These are phyloP conservation scores for Pichia sp. DNA, from an alignment of 1,139 yeast species.

Conservation along the genomic window DNA sequence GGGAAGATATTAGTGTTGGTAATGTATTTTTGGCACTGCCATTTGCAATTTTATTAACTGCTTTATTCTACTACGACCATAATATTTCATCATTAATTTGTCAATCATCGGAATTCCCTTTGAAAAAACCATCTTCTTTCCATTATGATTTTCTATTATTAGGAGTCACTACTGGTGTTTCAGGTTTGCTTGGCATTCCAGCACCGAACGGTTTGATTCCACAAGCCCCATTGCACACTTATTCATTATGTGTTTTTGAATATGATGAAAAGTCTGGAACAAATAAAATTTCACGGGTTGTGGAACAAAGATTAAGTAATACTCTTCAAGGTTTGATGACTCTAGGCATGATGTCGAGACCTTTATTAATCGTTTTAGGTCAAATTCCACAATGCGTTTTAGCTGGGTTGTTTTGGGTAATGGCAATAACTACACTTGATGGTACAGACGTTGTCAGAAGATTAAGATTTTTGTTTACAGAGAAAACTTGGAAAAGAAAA, in stretches of 20 bases:
- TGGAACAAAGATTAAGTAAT: conserved; percentile 85
- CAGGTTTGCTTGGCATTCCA: conserved; percentile 86
- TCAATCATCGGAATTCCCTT: conserved; percentile 73
- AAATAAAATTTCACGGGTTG: conserved; percentile 51
- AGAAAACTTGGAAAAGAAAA: conserved; percentile 31
- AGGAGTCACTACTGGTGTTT: conserved; percentile 78
- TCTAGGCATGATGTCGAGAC: conserved; percentile 84
- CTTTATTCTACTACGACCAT: conserved; percentile 88
- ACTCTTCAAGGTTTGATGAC: conserved; percentile 78
- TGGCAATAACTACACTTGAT: conserved; percentile 80
- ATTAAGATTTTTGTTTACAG: conserved; percentile 60
- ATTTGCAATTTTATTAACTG: conserved; percentile 78
- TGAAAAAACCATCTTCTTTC: conserved; percentile 80
- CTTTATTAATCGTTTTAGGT: conserved; percentile 72
- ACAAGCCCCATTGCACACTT: conserved; percentile 92
- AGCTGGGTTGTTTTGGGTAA: conserved; percentile 85
- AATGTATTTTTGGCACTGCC: conserved; percentile 87
- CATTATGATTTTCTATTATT: conserved; percentile 88
- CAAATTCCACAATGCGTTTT: conserved; percentile 91
- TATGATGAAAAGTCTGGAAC: conserved; percentile 31
- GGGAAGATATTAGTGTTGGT: conserved; percentile 62
- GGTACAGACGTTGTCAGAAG: conserved; percentile 59
- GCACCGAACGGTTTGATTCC: conserved; percentile 96
- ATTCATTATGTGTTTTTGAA: conserved; percentile 60
- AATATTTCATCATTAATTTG: conserved; percentile 91